These are phyloP conservation scores for Podila epicladia DNA, from an alignment of 192 early-diverging fungal species.

Conservation along the genomic window DNA sequence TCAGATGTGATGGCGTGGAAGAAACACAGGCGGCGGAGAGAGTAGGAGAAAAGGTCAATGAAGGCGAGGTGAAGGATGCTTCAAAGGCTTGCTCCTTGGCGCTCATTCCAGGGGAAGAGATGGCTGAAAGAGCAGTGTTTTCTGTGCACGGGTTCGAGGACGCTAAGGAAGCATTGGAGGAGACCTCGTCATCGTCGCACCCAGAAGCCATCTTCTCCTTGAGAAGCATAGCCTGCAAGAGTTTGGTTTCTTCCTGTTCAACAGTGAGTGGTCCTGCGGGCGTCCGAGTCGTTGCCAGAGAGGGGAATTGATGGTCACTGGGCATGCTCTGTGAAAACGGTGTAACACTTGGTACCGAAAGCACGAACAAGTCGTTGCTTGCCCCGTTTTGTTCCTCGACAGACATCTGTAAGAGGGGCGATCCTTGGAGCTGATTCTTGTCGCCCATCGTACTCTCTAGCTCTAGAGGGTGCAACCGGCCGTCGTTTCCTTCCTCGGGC, in stretches of 20 bases:
- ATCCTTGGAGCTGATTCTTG: background rate
- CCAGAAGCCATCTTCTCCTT: conserved; percentile 16
- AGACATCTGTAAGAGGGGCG: background rate
- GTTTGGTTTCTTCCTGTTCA: conserved; percentile 25
- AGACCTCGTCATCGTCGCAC: conserved; percentile 22
- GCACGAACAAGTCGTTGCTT: background rate
- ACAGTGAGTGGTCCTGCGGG: background rate
- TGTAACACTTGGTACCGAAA: background rate
- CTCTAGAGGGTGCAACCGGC: background rate
- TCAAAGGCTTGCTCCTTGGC: conserved; percentile 33
- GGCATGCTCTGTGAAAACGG: conserved; percentile 11
- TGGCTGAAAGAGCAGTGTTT: conserved; percentile 24
- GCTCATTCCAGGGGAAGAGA: conserved; percentile 30
- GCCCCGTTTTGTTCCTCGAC: background rate
- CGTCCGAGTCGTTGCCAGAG: background rate
- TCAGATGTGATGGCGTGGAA: conserved; percentile 5
- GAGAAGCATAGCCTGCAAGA: conserved; percentile 22
- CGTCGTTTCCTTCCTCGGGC: conserved; percentile 9
- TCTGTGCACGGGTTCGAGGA: conserved; percentile 30
- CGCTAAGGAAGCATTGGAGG: conserved; percentile 21
- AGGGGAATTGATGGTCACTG: conserved; percentile 1
- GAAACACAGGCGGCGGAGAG: background rate
- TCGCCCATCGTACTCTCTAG: background rate
- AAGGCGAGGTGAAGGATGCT: conserved; percentile 28
- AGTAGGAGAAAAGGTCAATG: conserved; percentile 18